A percentile compares a stretch with the other conserved stretches of the same genome.
phyloP scores from a whole-genome alignment of 768 basidiomycete genomes.

The Boletellus ananiceps region DNA sequence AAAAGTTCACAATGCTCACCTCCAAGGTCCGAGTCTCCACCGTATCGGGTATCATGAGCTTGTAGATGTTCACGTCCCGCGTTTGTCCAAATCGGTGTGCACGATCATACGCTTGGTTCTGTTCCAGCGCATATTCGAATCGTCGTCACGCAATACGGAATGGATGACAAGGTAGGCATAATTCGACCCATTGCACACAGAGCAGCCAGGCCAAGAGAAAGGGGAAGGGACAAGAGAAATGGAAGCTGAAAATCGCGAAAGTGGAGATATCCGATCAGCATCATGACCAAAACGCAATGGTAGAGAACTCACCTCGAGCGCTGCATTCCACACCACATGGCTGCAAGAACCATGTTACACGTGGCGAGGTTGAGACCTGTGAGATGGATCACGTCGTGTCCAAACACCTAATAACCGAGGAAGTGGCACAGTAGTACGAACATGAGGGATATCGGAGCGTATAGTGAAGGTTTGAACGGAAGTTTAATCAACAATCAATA shows the following conservation, averaged over 20 bases:
- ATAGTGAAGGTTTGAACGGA: neutral
- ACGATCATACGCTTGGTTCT: slow-evolving; percentile 91
- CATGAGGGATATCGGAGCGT: neutral
- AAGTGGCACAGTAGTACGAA: neutral
- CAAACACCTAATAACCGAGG: slow-evolving; percentile 1
- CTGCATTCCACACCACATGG: slow-evolving; percentile 96
- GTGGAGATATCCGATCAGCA: slow-evolving; percentile 7
- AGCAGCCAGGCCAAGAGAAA: neutral
- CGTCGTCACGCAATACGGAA: neutral
- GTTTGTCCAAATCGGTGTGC: slow-evolving; percentile 89
- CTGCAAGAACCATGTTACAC: slow-evolving; percentile 90
- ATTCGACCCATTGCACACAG: neutral
- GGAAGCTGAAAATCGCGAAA: neutral
- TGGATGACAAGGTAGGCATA: neutral
- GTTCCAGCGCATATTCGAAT: neutral
- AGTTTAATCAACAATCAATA: slow-evolving; percentile 14
- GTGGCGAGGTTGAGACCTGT: slow-evolving; percentile 84
- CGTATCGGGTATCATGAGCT: slow-evolving; percentile 80
- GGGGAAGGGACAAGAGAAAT: neutral
- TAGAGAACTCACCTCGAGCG: slow-evolving; percentile 56
- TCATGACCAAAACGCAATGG: neutral
- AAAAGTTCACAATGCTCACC: slow-evolving; percentile 33
- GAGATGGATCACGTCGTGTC: slow-evolving; percentile 5
- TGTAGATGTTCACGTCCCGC: slow-evolving; percentile 82
- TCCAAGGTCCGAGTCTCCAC: slow-evolving; percentile 84